Percentiles rank a stretch among this genome's conserved stretches.
These are phyloP conservation scores for Botrytis fabae DNA, from an alignment of 2,329 filamentous ascomycete species.

Conservation along the genomic window DNA sequence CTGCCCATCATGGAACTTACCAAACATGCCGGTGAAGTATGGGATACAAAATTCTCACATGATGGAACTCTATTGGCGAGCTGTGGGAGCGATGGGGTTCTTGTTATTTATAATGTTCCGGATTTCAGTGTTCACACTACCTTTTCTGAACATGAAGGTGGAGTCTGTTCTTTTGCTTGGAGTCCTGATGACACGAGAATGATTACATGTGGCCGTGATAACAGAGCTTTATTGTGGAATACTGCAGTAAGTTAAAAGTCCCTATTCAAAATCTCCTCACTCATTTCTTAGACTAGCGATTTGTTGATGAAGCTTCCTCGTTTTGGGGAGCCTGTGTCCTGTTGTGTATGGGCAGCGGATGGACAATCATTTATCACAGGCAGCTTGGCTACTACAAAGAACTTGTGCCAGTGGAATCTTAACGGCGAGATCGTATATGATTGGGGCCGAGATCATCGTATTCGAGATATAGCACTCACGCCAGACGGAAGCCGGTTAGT, in stretches of 20 bases:
- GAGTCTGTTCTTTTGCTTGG: conserved; percentile 82
- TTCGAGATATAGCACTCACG: conserved; percentile 83
- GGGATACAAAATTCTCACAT: conserved; percentile 88
- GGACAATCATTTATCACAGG: conserved; percentile 77
- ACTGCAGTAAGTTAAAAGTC: conserved; percentile 53
- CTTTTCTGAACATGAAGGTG: conserved; percentile 64
- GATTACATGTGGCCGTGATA: conserved; percentile 78
- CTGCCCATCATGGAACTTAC: conserved; percentile 68
- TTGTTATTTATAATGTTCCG: conserved; percentile 79
- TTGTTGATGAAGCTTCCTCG: conserved; percentile 64
- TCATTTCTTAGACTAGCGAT: conserved; percentile 56
- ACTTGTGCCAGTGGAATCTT: conserved; percentile 71
- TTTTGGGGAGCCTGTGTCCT: conserved; percentile 82
- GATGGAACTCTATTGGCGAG: conserved; percentile 81
- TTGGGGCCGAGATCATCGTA: conserved; percentile 70
- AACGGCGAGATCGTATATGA: conserved; percentile 61
- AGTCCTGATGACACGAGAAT: conserved; percentile 88
- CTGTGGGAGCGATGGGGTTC: conserved; percentile 71
- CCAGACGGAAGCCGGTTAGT: conserved; percentile 77
- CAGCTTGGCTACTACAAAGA: conserved; percentile 65
- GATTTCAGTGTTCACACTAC: conserved; percentile 65
- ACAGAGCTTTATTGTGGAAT: conserved; percentile 74
- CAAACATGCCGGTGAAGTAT: conserved; percentile 80
- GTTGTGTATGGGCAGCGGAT: conserved; percentile 85
- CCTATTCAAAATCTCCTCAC: conserved; percentile 8